phyloP scores from a whole-genome alignment of 2,329 filamentous ascomycete species.

The Colletotrichum zoysiae region DNA sequence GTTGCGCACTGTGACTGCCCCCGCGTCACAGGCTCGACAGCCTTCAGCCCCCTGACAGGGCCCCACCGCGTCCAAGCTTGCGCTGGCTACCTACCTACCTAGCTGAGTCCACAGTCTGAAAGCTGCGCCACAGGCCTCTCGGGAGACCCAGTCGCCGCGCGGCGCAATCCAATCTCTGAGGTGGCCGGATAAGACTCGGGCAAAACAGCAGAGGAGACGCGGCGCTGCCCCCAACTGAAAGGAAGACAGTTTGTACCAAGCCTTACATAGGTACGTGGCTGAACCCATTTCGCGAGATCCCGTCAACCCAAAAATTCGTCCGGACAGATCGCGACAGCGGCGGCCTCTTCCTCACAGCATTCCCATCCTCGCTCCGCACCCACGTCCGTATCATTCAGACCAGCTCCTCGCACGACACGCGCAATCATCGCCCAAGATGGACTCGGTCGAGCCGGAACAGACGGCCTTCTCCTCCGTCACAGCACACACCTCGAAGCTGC shows the following conservation, averaged over 20 bases:
- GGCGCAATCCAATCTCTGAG: slow-evolving; percentile 15
- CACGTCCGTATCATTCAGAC: slow-evolving; percentile 4
- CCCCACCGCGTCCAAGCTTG: slow-evolving; percentile 20
- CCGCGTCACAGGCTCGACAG: slow-evolving; percentile 32
- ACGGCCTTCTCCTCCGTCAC: slow-evolving; percentile 93
- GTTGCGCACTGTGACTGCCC: slow-evolving; percentile 22
- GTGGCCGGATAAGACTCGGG: slow-evolving; percentile 37
- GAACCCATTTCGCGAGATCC: slow-evolving; percentile 34
- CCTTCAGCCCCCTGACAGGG: not conserved
- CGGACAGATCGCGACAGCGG: slow-evolving; percentile 40
- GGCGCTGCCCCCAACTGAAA: slow-evolving; percentile 10
- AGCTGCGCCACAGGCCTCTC: slow-evolving; percentile 24
- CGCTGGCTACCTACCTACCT: not conserved
- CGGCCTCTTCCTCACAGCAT: slow-evolving; percentile 25
- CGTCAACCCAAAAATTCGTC: slow-evolving; percentile 39
- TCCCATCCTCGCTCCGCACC: not conserved
- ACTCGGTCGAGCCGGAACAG: slow-evolving; percentile 86
- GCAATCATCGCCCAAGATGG: slow-evolving; percentile 68
- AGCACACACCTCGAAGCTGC: slow-evolving; percentile 82
- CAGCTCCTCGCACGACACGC: not conserved
- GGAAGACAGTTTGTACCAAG: slow-evolving; percentile 23
- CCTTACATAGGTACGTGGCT: slow-evolving; percentile 42
- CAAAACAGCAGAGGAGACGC: slow-evolving; percentile 21
- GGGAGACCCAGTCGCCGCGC: slow-evolving; percentile 27
- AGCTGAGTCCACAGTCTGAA: not conserved